These are phyloP conservation scores for Anthostomella pinea DNA, from an alignment of 2,329 filamentous ascomycete genomes.

Conservation along the genomic window DNA sequence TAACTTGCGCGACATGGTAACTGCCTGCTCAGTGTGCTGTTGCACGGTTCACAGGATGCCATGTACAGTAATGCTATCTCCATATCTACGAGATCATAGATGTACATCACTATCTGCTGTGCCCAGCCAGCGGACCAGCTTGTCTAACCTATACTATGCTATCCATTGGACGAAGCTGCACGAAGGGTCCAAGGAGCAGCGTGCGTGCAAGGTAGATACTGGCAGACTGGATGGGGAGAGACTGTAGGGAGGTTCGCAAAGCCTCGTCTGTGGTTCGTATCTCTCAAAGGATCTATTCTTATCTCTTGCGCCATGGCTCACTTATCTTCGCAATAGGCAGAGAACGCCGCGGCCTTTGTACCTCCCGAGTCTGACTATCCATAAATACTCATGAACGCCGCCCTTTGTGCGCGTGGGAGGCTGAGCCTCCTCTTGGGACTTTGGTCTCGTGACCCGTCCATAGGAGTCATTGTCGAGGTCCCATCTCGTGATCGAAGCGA, in stretches of 20 bases:
- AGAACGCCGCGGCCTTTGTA: conserved; percentile 14
- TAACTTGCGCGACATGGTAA: too few species aligned
- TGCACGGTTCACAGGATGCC: too few species aligned
- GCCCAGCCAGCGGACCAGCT: conserved; percentile 1
- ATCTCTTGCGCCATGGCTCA: conserved; percentile 21
- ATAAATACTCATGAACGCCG: conserved; percentile 4
- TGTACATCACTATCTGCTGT: too few species aligned
- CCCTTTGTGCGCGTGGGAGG: conserved; percentile 9
- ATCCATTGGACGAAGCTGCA: conserved; percentile 11
- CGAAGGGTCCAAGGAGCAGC: conserved; percentile 7
- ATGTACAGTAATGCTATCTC: too few species aligned
- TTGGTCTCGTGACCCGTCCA: conserved; percentile 1
- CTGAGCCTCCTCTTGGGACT: conserved; percentile 1
- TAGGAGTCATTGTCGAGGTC: neutral
- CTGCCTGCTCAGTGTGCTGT: too few species aligned
- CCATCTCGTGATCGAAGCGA: conserved; percentile 6
- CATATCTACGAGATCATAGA: too few species aligned
- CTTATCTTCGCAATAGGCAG: conserved; percentile 23
- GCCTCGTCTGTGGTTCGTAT: conserved; percentile 10
- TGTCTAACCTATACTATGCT: conserved; percentile 10
- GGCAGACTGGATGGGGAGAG: too few species aligned
- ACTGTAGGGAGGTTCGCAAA: conserved; percentile 19
- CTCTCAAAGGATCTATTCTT: conserved; percentile 16
- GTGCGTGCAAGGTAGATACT: too few species aligned
- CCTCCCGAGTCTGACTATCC: conserved; percentile 3